Percentiles rank a stretch among this genome's conserved stretches.
Conservation (phyloP, 257 asterid species). For the Nyctanthes arbortristis region DNA sequence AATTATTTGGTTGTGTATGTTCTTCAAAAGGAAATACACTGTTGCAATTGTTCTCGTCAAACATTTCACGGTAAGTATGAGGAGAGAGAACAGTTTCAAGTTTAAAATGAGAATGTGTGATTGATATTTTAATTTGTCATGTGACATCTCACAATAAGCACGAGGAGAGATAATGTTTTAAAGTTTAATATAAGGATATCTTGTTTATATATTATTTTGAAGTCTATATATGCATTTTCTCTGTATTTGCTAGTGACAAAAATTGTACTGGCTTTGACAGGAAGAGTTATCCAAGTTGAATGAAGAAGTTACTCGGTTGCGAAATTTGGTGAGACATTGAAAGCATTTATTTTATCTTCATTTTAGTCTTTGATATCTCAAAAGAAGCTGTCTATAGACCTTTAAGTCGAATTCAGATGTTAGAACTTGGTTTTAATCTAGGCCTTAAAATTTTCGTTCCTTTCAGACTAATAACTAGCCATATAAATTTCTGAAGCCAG, state of each 20-base stretch:
- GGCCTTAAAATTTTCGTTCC: neutral
- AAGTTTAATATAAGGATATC: neutral
- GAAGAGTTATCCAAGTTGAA: constrained; percentile 75
- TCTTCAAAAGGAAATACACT: neutral
- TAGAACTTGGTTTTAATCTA: neutral
- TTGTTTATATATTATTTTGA: neutral
- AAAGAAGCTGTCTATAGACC: neutral
- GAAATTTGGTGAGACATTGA: constrained; percentile 46
- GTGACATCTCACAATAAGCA: neutral
- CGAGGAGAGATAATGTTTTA: neutral
- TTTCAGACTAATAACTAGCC: neutral
- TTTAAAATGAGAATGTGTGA: too few species aligned
- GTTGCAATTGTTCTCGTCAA: neutral
- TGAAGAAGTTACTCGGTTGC: constrained; percentile 58
- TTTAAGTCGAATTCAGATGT: neutral
- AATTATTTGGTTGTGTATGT: neutral
- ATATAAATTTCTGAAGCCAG: neutral
- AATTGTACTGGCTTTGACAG: constrained; percentile 43
- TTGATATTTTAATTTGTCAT: too few species aligned
- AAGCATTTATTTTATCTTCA: constrained; percentile 15
- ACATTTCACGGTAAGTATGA: too few species aligned
- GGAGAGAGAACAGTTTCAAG: too few species aligned
- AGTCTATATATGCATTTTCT: neutral
- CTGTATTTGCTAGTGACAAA: constrained; percentile 4
- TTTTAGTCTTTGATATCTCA: neutral